phyloP scores from a whole-genome alignment of 345 rosid species.

The Citrus sp. region DNA sequence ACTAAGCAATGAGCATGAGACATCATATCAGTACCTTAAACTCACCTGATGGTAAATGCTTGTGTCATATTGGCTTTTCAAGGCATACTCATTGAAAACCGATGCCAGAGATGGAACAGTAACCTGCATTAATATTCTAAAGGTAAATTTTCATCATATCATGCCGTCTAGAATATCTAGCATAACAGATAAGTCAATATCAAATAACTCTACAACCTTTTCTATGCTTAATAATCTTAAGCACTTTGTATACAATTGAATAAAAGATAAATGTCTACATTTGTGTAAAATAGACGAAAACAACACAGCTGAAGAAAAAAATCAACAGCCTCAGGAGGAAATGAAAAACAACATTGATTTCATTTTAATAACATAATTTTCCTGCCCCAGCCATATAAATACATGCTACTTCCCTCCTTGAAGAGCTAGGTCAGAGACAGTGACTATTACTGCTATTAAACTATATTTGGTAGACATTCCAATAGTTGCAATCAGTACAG shows the following conservation, averaged over 20 bases:
- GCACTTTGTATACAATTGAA: neutral
- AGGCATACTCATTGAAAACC: slow-evolving; percentile 56
- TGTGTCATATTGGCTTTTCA: slow-evolving; percentile 59
- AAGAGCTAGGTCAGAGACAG: neutral
- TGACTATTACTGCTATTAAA: neutral
- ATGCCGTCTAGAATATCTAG: neutral
- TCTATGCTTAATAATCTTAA: neutral
- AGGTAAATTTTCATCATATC: neutral
- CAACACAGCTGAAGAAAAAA: slow-evolving; percentile 4
- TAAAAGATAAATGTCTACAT: neutral
- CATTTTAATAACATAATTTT: neutral
- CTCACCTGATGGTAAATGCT: slow-evolving; percentile 63
- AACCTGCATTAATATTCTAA: slow-evolving; percentile 27
- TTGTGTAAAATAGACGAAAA: neutral
- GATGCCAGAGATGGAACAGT: slow-evolving; percentile 58
- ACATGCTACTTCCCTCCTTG: neutral
- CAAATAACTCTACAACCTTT: neutral
- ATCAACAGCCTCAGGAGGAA: neutral
- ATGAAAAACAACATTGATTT: neutral
- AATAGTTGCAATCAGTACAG: neutral
- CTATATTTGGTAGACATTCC: neutral
- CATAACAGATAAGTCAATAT: neutral
- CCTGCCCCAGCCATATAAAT: neutral
- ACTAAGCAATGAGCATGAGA: neutral
- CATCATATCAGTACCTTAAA: neutral